phyloP scores from a whole-genome alignment of 805 yeast species.

The Ogataea parapolymorpha region DNA sequence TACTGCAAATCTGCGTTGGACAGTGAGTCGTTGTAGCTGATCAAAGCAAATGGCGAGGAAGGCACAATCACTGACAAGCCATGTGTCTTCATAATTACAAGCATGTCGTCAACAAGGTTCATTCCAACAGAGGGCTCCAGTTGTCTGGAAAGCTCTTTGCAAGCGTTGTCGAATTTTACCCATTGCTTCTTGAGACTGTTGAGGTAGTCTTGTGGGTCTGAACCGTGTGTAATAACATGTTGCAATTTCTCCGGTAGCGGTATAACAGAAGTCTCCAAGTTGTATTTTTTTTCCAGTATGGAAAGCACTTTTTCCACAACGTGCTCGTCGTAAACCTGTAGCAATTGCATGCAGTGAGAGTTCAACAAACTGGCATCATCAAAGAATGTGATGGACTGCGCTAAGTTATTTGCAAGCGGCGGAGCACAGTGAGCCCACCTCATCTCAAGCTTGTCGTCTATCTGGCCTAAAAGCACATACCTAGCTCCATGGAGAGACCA shows the following conservation, averaged over 20 bases:
- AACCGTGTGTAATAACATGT: conserved; percentile 22
- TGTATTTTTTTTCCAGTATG: conserved; percentile 15
- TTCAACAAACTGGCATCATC: conserved; percentile 16
- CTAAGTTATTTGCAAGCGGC: conserved; percentile 11
- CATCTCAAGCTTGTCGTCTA: conserved; percentile 3
- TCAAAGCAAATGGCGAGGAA: conserved; percentile 33
- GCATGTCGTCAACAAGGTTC: conserved; percentile 32
- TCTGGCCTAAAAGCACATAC: conserved; percentile 21
- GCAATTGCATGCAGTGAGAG: conserved; percentile 41
- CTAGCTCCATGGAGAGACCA: conserved; percentile 26
- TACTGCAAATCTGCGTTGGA: conserved; percentile 6
- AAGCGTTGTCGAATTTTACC: conserved; percentile 65
- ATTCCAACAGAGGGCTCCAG: conserved; percentile 59
- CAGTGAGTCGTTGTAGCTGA: conserved; percentile 26
- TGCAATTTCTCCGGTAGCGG: conserved; percentile 35
- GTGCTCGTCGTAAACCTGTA: conserved; percentile 47
- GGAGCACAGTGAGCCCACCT: conserved; percentile 17
- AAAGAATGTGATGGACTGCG: conserved; percentile 9
- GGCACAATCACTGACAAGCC: conserved; percentile 35
- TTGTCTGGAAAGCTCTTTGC: conserved; percentile 64
- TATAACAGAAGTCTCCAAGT: conserved; percentile 10
- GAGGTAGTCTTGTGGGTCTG: conserved; percentile 34
- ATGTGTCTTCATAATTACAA: conserved; percentile 35
- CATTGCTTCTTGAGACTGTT: conserved; percentile 50
- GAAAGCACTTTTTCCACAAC: conserved; percentile 47